A percentile compares a stretch with the other conserved stretches of the same genome.
Conservation (phyloP, 176 grass and related monocot species). For the Phoenix roebelenii region DNA sequence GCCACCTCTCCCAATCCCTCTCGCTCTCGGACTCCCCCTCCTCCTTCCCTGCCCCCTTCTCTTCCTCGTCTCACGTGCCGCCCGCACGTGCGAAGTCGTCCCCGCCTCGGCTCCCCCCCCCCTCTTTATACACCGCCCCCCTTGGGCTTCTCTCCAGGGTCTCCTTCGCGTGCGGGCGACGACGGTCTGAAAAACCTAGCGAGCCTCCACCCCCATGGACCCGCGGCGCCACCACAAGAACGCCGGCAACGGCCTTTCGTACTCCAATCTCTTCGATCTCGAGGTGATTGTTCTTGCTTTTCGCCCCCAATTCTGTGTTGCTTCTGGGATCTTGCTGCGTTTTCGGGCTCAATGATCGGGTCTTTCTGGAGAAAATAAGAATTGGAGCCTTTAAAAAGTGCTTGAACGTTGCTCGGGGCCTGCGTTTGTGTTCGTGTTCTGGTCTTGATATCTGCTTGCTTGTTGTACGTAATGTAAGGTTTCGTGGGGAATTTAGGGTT, state of each 20-base stretch:
- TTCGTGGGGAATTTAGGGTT: too few relatives aligned
- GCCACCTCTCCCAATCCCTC: slow-evolving; percentile 11
- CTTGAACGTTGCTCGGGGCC: too few relatives aligned
- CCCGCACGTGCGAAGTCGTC: slow-evolving; percentile 22
- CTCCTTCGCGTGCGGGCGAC: background rate
- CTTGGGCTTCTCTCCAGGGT: background rate
- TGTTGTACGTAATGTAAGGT: too few relatives aligned
- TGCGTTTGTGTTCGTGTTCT: too few relatives aligned
- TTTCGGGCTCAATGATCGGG: background rate
- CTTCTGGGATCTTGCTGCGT: background rate
- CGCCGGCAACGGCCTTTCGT: slow-evolving; percentile 38
- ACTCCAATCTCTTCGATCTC: slow-evolving; percentile 82
- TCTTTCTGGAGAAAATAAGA: background rate
- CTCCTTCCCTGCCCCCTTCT: slow-evolving; percentile 14
- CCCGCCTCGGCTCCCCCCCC: slow-evolving; percentile 8
- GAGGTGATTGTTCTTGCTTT: slow-evolving; percentile 31
- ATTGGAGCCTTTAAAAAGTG: too few relatives aligned
- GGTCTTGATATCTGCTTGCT: too few relatives aligned
- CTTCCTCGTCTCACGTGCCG: slow-evolving; percentile 18
- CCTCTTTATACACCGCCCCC: slow-evolving; percentile 2
- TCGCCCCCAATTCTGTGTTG: background rate
- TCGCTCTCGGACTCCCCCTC: too few relatives aligned
- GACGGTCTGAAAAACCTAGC: background rate
- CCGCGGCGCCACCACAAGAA: slow-evolving; percentile 40
- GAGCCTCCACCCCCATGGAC: slow-evolving; percentile 33